Percentiles rank a stretch among this genome's conserved stretches.
Evolutionary conservation across 768 basidiomycete species (phyloP).

Genomic region (Dentipellis sp.): DNA sequence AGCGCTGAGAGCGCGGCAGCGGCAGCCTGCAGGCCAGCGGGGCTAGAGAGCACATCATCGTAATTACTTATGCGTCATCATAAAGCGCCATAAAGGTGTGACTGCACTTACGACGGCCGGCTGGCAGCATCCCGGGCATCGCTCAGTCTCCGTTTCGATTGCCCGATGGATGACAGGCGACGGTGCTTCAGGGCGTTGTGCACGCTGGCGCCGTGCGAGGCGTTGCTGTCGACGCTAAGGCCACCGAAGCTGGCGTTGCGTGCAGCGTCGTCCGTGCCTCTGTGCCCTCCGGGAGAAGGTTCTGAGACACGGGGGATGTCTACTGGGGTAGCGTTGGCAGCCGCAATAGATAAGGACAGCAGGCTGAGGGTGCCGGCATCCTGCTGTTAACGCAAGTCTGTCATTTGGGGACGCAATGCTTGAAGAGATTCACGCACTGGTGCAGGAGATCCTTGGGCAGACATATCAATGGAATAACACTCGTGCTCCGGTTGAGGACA

Average conservation of each 20-base stretch:
- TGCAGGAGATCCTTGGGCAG: constrained; percentile 1
- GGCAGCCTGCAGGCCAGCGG: constrained; percentile 26
- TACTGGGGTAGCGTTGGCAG: constrained; percentile 41
- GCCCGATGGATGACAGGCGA: constrained; percentile 61
- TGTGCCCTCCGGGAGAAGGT: constrained; percentile 10
- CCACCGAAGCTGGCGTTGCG: constrained; percentile 5
- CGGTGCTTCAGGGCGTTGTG: constrained; percentile 43
- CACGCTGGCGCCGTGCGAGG: constrained; percentile 10
- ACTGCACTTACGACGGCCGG: constrained; percentile 56
- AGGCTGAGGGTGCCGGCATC: constrained; percentile 31
- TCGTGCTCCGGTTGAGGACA: background rate
- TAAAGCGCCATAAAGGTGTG: background rate
- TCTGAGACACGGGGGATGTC: constrained; percentile 19
- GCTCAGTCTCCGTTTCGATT: constrained; percentile 61
- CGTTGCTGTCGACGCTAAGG: constrained; percentile 1
- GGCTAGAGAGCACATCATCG: constrained; percentile 17
- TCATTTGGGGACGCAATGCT: background rate
- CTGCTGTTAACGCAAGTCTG: constrained; percentile 1
- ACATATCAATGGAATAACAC: constrained; percentile 4
- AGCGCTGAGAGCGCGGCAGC: constrained; percentile 30
- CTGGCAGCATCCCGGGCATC: constrained; percentile 73
- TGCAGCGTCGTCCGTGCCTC: background rate
- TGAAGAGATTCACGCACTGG: constrained; percentile 3
- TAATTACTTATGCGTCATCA: background rate
- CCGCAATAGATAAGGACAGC: constrained; percentile 61